Conservation (phyloP, 1,284 basidiomycete species). For the Tilletia walkeri region DNA sequence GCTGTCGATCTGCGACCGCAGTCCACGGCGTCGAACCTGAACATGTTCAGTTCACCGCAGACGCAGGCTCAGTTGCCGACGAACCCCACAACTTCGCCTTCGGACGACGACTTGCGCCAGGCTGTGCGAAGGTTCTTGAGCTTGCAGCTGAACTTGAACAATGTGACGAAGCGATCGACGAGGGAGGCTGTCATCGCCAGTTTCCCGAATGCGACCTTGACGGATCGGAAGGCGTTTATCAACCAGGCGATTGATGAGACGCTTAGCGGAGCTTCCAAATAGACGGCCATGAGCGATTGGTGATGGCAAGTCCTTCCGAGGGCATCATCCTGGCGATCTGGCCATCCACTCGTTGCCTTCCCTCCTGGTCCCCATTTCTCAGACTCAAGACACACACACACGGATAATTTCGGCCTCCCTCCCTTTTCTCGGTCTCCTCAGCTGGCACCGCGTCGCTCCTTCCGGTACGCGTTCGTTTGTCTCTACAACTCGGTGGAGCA, state of each 20-base stretch:
- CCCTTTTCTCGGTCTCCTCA: no score
- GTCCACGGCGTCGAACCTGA: not conserved
- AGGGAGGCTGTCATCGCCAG: slow-evolving; percentile 45
- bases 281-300: no score
- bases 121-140: slow-evolving; percentile 48
- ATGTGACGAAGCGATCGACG: slow-evolving; percentile 51
- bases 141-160: slow-evolving; percentile 49
- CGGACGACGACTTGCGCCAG: slow-evolving; percentile 43
- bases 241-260: slow-evolving; percentile 53
- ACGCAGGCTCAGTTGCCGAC: not conserved
- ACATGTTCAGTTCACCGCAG: not conserved
- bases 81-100: slow-evolving; percentile 36
- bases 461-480: no score
- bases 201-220: slow-evolving; percentile 45
- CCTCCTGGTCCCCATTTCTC: no score
- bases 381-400: no score
- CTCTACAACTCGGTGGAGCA: no score
- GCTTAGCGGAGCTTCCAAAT: slow-evolving; percentile 21
- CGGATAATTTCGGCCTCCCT: no score
- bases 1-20: not conserved
- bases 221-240: slow-evolving; percentile 44
- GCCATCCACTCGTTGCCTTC: no score
- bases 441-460: no score
- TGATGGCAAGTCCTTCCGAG: no score
- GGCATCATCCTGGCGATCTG: no score